phyloP scores from a whole-genome alignment of 2,329 filamentous ascomycete genomes.

The Pleurostoma richardsiae region DNA sequence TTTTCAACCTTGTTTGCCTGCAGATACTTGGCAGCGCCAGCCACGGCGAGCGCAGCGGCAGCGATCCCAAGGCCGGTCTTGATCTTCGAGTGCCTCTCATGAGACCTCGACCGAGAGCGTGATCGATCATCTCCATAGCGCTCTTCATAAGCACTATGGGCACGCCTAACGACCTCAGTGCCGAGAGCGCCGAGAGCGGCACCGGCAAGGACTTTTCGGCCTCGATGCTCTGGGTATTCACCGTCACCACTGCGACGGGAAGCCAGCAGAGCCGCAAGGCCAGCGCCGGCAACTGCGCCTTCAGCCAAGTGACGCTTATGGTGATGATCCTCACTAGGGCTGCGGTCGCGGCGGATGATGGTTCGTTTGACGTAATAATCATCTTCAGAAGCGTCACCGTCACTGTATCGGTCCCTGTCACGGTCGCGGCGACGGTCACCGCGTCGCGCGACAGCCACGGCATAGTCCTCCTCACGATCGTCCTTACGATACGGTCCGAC shows the following conservation, averaged over 20 bases:
- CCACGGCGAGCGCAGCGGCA: conserved; percentile 58
- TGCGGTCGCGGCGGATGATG: conserved; percentile 45
- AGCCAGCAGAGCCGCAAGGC: conserved; percentile 52
- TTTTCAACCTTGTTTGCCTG: conserved; percentile 55
- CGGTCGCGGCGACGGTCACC: conserved; percentile 23
- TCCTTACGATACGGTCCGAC: conserved; percentile 31
- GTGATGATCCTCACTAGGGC: conserved; percentile 42
- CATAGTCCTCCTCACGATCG: conserved; percentile 25
- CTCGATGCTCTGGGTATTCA: conserved; percentile 44
- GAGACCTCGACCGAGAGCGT: conserved; percentile 25
- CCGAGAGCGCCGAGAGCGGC: conserved; percentile 59
- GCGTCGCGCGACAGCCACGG: conserved; percentile 15
- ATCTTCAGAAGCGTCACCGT: conserved; percentile 30
- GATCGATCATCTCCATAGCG: conserved; percentile 36
- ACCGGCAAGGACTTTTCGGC: conserved; percentile 55
- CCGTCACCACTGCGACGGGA: conserved; percentile 48
- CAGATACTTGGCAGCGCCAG: conserved; percentile 61
- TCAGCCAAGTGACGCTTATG: conserved; percentile 58
- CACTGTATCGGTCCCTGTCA: conserved; percentile 28
- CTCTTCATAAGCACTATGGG: conserved; percentile 57
- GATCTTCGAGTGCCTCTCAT: conserved; percentile 38
- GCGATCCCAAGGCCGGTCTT: conserved; percentile 60
- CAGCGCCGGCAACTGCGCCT: conserved; percentile 60
- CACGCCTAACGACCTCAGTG: conserved; percentile 55
- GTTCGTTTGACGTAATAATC: conserved; percentile 38